phyloP scores from a whole-genome alignment of 2,329 filamentous ascomycete genomes.

The Xylariaceae sp. region DNA sequence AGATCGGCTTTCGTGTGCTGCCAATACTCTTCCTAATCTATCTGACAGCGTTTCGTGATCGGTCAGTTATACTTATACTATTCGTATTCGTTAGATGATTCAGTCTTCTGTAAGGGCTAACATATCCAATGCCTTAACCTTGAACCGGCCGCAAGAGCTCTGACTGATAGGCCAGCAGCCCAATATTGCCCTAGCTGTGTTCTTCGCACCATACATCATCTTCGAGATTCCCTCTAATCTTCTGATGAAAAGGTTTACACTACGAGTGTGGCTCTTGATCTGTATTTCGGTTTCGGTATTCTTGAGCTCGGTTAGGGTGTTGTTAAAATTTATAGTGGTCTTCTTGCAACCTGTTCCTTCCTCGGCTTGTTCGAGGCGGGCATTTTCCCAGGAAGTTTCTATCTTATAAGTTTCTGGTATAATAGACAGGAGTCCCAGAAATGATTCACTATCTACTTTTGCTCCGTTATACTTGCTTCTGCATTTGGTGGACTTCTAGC shows the following conservation, averaged over 20 bases:
- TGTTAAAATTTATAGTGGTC: constrained; percentile 53
- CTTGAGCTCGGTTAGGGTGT: constrained; percentile 56
- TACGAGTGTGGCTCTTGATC: constrained; percentile 24
- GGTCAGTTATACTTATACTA: constrained; percentile 13
- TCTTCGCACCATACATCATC: constrained; percentile 32
- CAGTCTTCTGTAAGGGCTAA: constrained; percentile 17
- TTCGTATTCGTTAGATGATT: neutral
- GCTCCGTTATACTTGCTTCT: constrained; percentile 61
- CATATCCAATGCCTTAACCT: constrained; percentile 30
- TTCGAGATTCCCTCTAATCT: constrained; percentile 34
- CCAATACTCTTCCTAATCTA: constrained; percentile 30
- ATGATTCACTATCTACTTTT: constrained; percentile 65
- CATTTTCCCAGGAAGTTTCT: constrained; percentile 60
- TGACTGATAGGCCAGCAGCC: constrained; percentile 25
- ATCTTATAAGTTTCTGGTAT: constrained; percentile 69
- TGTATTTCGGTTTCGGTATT: constrained; percentile 50
- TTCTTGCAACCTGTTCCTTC: constrained; percentile 55
- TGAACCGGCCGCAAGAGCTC: constrained; percentile 26
- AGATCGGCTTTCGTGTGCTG: constrained; percentile 29
- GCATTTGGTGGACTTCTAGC: constrained; percentile 68
- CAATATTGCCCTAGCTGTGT: constrained; percentile 30
- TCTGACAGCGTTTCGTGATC: constrained; percentile 28
- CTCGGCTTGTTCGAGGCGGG: constrained; percentile 59
- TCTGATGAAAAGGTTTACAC: constrained; percentile 26
- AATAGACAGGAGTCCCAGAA: constrained; percentile 63